Evolutionary conservation across 768 basidiomycete species (phyloP).

Genomic region (Pisolithus microcarpus): DNA sequence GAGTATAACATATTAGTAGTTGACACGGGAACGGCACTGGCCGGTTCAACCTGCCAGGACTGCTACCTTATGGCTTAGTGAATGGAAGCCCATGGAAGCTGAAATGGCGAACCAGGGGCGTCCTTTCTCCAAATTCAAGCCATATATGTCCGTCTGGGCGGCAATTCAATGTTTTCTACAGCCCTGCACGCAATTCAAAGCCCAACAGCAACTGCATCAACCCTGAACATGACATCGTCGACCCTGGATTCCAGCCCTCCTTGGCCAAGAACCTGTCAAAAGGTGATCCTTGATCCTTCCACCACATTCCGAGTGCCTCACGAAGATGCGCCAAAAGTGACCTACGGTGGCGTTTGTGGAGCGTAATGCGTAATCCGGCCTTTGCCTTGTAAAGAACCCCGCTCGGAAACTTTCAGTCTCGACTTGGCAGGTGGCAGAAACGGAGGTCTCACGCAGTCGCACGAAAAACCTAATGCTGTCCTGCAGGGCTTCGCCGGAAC

Average conservation of each 20-base stretch:
- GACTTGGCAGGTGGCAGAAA: background rate
- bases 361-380: background rate
- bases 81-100: no score
- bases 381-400: background rate
- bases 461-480: background rate
- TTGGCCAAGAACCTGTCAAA: no score
- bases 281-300: background rate
- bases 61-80: no score
- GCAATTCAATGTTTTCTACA: no score
- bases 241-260: background rate
- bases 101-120: background rate
- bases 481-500: background rate
- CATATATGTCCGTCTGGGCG: background rate
- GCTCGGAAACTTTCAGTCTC: background rate
- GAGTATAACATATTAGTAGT: no score
- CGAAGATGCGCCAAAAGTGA: no score
- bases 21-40: no score
- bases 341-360: background rate
- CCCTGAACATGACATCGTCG: background rate
- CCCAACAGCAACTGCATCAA: no score
- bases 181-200: no score
- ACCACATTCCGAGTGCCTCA: background rate
- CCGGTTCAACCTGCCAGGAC: no score
- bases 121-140: background rate
- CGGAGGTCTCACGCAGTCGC: conserved; percentile 1